phyloP scores from a whole-genome alignment of 257 asterid species.

The Paulownia fortunei region DNA sequence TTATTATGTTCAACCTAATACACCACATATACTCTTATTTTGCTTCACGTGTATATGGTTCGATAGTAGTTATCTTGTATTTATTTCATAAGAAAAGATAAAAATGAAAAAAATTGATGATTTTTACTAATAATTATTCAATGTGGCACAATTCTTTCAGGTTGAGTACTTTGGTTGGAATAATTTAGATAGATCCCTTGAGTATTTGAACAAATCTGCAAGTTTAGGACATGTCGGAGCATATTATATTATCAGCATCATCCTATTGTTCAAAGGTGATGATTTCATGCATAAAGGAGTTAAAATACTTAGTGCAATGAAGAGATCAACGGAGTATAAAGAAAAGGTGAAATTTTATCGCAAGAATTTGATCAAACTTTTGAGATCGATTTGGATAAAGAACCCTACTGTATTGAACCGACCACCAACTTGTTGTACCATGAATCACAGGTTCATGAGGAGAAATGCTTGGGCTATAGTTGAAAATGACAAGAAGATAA shows the following conservation, averaged over 20 bases:
- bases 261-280: neutral
- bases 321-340: neutral
- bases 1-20: neutral
- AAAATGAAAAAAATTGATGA: neutral
- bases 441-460: neutral
- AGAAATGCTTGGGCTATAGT: neutral
- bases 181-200: neutral
- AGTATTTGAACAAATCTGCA: neutral
- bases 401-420: neutral
- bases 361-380: neutral
- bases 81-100: too few species aligned
- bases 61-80: too few species aligned
- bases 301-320: neutral
- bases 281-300: neutral
- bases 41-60: too few species aligned
- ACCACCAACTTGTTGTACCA: neutral
- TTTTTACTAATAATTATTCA: neutral
- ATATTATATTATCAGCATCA: neutral
- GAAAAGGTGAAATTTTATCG: neutral
- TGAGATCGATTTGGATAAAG: neutral
- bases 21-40: too few species aligned
- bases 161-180: neutral
- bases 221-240: neutral
- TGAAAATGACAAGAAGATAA: neutral
- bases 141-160: neutral